Evolutionary conservation across 257 asterid species (phyloP).

Genomic region (Solanum rostratum): DNA sequence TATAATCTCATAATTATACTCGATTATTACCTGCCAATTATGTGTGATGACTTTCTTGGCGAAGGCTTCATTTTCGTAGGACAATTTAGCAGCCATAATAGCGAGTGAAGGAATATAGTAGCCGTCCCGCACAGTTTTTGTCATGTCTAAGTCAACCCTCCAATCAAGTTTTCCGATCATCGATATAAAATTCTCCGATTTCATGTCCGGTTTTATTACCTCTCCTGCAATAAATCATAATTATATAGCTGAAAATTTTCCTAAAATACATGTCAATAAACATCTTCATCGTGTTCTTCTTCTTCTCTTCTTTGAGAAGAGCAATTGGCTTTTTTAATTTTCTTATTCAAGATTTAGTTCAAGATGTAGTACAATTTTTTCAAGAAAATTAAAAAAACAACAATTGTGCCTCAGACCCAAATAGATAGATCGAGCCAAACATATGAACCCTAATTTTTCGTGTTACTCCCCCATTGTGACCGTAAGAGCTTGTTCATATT

Average conservation of each 20-base stretch:
- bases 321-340: not conserved
- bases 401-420: not conserved
- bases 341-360: not conserved
- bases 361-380: not conserved
- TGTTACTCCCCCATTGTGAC: not conserved
- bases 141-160: slow-evolving; percentile 28
- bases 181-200: slow-evolving; percentile 36
- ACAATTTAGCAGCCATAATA: slow-evolving; percentile 55
- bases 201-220: slow-evolving; percentile 26
- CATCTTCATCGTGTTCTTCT: not conserved
- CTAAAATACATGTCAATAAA: not conserved
- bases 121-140: not conserved
- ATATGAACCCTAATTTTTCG: not conserved
- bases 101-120: slow-evolving; percentile 24
- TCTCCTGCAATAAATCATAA: slow-evolving; percentile 25
- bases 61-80: slow-evolving; percentile 49
- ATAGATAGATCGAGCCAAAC: not conserved
- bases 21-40: slow-evolving; percentile 35
- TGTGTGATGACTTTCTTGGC: slow-evolving; percentile 17
- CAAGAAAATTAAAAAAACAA: not conserved
- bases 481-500: not conserved
- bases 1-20: too few relatives aligned
- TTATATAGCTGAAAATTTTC: not conserved
- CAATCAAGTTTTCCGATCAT: slow-evolving; percentile 30
- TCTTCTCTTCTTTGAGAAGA: too few relatives aligned